Conservation (phyloP, 768 basidiomycete genomes). For the Boletus rufocinnamomeus region DNA sequence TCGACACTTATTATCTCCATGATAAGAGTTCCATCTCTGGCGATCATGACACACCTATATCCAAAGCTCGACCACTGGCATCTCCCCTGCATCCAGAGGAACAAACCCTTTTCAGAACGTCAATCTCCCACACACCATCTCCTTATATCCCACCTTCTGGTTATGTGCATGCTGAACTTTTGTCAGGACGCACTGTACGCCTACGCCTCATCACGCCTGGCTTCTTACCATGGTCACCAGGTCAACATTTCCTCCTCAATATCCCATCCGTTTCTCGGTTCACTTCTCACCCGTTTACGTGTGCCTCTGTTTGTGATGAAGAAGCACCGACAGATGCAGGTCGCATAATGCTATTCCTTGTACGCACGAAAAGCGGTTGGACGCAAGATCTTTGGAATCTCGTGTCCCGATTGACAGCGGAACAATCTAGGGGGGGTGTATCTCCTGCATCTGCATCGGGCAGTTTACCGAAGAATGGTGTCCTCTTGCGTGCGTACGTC, state of each 20-base stretch:
- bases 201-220: constrained; percentile 61
- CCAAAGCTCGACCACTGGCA: neutral
- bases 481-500: constrained; percentile 56
- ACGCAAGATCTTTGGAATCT: constrained; percentile 65
- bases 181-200: constrained; percentile 71
- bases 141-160: constrained; percentile 60
- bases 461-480: constrained; percentile 43
- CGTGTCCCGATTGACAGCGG: constrained; percentile 41
- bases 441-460: constrained; percentile 3
- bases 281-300: constrained; percentile 74
- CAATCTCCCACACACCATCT: neutral
- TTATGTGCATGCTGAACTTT: constrained; percentile 65
- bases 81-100: constrained; percentile 1
- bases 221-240: constrained; percentile 66
- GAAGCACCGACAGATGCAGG: constrained; percentile 47
- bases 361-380: constrained; percentile 71
- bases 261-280: constrained; percentile 64
- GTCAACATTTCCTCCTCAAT: constrained; percentile 75
- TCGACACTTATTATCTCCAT: constrained; percentile 22
- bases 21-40: constrained; percentile 7
- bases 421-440: constrained; percentile 34
- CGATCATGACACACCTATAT: neutral
- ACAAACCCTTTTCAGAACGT: neutral
- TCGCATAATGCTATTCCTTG: constrained; percentile 60
- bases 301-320: constrained; percentile 58